phyloP scores from a whole-genome alignment of 148 eudicot species.

The Chenopodium berlandieri region DNA sequence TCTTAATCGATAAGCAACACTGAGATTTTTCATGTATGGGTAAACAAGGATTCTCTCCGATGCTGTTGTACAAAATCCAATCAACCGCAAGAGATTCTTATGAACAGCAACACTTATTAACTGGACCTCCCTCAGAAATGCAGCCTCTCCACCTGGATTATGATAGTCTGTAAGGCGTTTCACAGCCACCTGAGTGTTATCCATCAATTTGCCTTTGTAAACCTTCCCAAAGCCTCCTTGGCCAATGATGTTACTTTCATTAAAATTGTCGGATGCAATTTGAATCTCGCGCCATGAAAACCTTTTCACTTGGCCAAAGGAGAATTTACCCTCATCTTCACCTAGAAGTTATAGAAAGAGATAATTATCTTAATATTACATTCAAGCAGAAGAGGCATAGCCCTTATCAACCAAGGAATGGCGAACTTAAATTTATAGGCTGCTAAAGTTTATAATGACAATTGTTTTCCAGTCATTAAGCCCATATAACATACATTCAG shows the following conservation, averaged over 20 bases:
- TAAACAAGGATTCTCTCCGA: slow-evolving; percentile 86
- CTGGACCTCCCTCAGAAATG: slow-evolving; percentile 79
- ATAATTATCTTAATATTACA: too few species aligned
- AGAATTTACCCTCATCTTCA: slow-evolving; percentile 67
- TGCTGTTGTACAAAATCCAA: slow-evolving; percentile 81
- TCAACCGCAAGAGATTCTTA: slow-evolving; percentile 79
- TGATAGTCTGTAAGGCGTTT: slow-evolving; percentile 79
- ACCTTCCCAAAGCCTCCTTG: slow-evolving; percentile 99
- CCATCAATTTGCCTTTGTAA: slow-evolving; percentile 65
- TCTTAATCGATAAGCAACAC: slow-evolving; percentile 87
- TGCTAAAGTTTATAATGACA: background rate
- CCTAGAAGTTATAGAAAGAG: slow-evolving; percentile 35
- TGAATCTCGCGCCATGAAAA: slow-evolving; percentile 92
- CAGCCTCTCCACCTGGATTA: slow-evolving; percentile 91
- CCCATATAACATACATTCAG: background rate
- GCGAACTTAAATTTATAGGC: background rate
- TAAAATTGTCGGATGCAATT: slow-evolving; percentile 75
- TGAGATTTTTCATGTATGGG: slow-evolving; percentile 90
- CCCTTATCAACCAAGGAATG: too few species aligned
- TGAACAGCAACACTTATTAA: slow-evolving; percentile 93
- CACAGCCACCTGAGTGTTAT: slow-evolving; percentile 70
- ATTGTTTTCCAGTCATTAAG: background rate
- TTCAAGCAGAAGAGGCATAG: too few species aligned
- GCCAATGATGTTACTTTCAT: slow-evolving; percentile 75
- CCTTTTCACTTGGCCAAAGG: slow-evolving; percentile 77